Evolutionary conservation across 805 yeast genomes (phyloP), one percentile per base, ranked within the genome.

Genomic region (Myxozyma nipponensis): DNA sequence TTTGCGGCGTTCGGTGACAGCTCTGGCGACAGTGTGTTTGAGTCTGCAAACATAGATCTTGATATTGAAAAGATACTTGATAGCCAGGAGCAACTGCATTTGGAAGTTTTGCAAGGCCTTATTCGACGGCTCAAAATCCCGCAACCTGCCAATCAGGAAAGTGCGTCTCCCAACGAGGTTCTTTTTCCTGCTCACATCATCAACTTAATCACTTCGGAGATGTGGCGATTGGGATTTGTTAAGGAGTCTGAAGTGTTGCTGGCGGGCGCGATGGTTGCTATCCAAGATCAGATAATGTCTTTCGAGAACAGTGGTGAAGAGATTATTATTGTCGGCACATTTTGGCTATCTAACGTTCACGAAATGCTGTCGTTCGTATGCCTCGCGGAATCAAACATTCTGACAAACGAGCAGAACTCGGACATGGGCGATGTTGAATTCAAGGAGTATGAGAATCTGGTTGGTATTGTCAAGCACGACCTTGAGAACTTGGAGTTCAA

Each of bases 181-280:
- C 74, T 93, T 47, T 93, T 89, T 81, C 98, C 98, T 24, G 93
- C 97, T 1, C 82, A 96, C 74, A 87, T 93, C 58, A 82, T 93
- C 63, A 91, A 93, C 63, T 84, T 93, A 58, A 84, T 91, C 30
- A 74, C 91, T 57, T 83, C 95, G 63, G 98, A 93, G 68, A 89
- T 93, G 98, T 93, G 98, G 98, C 79, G 98, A 70, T 75, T 91
- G 42, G 98, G 98, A 1, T 77, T 89, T 62, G 88, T 96, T 15
- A 81, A 84, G 59, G 96, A 91, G 68, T 82, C 91, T 65, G 98
- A 93, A 72, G 82, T 81, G 49, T 86, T 93, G 65, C 72, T 93
- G 55, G 96, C 96, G 42, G 90, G 85, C 66, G 95, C 89, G 2
- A 76, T 91, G 66, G 79, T 86, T 25, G 84, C 86, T 1, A 88